Evolutionary conservation across 768 basidiomycete genomes (phyloP), one percentile per base, ranked within the genome.

Genomic region (Hemileccinum impolitum): DNA sequence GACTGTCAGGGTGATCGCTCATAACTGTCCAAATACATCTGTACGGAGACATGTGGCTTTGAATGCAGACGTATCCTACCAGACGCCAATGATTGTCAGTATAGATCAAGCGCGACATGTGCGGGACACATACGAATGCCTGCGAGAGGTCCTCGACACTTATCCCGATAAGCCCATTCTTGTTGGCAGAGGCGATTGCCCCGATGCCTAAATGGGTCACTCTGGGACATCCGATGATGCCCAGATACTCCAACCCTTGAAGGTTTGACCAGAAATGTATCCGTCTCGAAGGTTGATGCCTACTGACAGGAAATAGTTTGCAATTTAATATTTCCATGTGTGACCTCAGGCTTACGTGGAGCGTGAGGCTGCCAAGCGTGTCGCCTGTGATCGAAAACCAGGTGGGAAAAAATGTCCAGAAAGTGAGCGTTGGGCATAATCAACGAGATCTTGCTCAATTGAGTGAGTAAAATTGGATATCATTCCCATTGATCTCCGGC

Each of bases 391-490:
- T 47, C 10, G 57, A 58, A 13, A 80, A 62, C 87, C 87, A 89
- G 3, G 61, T 40, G 1, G 66, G 67, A 18, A 90, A n/a, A 60
- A 6, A 75, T 65, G 31, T 69, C 64, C 18, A 83, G 70, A 8
- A 90, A 80, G 3, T 66, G 61, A 1, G 59, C 57, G 49, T 79
- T 84, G 13, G 89, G 88, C 89, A 90, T 88, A 43, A 91, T 88
- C 48, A 92, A 62, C 1, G 79, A 77, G 44, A 92, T 70, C 56
- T 75, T 78, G 10, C 67, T 68, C 32, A 90, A 84, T 1, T 55
- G 67, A 9, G 69, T 50, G 3, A 92, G 72, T 5, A 79, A 55
- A 1, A 43, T 43, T 0, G 85, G 79, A 52, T 84, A 37, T 74
- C 72, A 45, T 80, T 75, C 1, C 88, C 89, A 47, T 91, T 92